Evolutionary conservation across 2,329 filamentous ascomycete species (phyloP), one percentile per base, ranked within the genome.

Genomic region (Sarocladium oryzae): DNA sequence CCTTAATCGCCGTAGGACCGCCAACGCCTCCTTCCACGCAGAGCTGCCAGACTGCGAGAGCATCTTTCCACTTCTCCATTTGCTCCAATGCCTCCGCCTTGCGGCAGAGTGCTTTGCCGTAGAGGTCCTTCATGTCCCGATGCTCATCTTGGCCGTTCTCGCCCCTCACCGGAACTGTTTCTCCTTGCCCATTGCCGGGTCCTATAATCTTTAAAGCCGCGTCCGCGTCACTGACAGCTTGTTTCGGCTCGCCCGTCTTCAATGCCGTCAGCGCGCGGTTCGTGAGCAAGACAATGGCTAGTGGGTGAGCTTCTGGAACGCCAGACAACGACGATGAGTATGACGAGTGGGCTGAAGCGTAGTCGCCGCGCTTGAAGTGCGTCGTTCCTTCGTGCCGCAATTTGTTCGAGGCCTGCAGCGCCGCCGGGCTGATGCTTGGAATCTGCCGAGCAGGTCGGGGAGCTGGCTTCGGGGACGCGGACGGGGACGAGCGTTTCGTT

Each of bases 61-160:
- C 93, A 49, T 97, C 92, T 2, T 73, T 70, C 92, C 92, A 99
- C 64, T 86, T 89, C 70, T 99, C 93, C 76, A 99, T 86, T 63
- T 96, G 87, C 67, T 99, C 93, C 7, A 97, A 76, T 1, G 90
- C 93, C 69, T 99, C 93, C 1, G 93, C 93, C 72, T 97, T 97
- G 51, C 93, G 86, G 70, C 88, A 92, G 26, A 97, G 72, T 0
- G 92, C 92, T 67, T 97, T 99, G 50, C 89, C 91, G 63, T 87
- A 97, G 55, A 96, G 88, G 16, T 96, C 91, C 56, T 82, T 86
- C 88, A 99, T 95, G 45, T 92, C 86, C 58, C 95, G 93, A 18
- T 73, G 72, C 52, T 85, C 77, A 30, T 83, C 78, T 36, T 70
- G 70, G n/a, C 73, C 70, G 51, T 78, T 78, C 5, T 73, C 71